Base-by-base conservation (phyloP, 768 basidiomycete species). In the Calocybe cyanea region DNA sequence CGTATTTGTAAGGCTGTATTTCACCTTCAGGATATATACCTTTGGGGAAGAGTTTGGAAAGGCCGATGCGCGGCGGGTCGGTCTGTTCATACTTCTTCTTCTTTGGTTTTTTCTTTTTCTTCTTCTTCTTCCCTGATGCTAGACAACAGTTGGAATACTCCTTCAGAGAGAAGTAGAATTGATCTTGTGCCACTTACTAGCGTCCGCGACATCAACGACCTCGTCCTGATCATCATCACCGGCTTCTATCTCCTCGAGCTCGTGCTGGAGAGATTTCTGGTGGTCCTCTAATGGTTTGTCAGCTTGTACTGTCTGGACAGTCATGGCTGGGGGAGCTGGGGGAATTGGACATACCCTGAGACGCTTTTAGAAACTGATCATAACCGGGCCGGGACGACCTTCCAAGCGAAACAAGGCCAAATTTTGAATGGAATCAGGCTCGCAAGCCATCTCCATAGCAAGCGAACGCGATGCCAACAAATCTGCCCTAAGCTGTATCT, bases 61-160 rank as follows among this genome's bases (percentile, higher is more conserved):
- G 64, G 7, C 89, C 92, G 17, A 95, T 71, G 20, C 90, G 78
- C 24, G 96, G 96, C 15, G 96, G 96, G 28, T 95, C 92, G n/a
- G 78, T 80, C 69, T 98, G 94, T 57, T 80, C 78, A 8, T 62
- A 49, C 67, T 80, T 86, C 68, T 88, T 93, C 73, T 86, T 84
- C 69, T 92, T 92, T 48, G 87, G 69, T 64, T 92, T 94, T 67
- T 91, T 95, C 68, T 93, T 92, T 63, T 94, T 97, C 73, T 95
- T 95, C 67, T 92, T 93, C 63, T 82, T 87, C 64, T 83, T 82
- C 43, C 59, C 72, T 6, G 34, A 18, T 35, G 7, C 14, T 18
- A n/a, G 14, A 14, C 7, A 35, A n/a, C 34, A 35, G 7, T 35
- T 35, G 7, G 34, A 6, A 35, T 35, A 35, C 4, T n/a, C 17